Evolutionary conservation across 371 early-diverging fungal species (phyloP), one percentile per base, ranked within the genome.

Genomic region (Zopfochytrium polystomum): DNA sequence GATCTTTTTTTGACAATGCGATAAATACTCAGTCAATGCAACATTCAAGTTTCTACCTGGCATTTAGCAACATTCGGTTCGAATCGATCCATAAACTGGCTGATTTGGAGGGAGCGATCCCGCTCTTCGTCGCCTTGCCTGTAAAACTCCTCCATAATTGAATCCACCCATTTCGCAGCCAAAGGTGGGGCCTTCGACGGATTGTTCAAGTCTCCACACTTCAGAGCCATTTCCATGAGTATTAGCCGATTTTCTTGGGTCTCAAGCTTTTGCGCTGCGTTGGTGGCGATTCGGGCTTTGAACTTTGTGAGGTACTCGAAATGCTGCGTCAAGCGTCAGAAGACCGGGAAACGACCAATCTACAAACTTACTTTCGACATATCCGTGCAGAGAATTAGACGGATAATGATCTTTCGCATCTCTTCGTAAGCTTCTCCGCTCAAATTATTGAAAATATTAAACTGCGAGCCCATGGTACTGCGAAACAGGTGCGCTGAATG

Each of bases 231-330:
- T 45, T 80, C 73, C 55, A 81, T 47, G 23, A 76, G 46, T 52
- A 75, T 51, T 20, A 72, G 56, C 26, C 79, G 52, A 57, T 74
- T 64, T 58, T 70, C 67, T 34, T 65, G 60, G 22, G 47, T 60
- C 2, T 71, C 70, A 3, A 66, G 42, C 2, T 58, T 51, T 3
- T 29, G 22, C 49, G 62, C 61, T 0, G 49, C 52, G n/a, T 33
- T 49, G 18, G 70, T 51, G n/a, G 48, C 58, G 18, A 78, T 56
- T 49, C 74, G 74, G 43, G 76, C 73, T 31, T 77, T 73, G 66
- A 81, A 83, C 42, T 78, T 80, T 29, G 66, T 66, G 15, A 82
- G 61, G 52, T 73, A 81, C 66, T 83, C 83, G 68, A 80, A 83
- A 52, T 83, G 83, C 66, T 70, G 29, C 23, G 25, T 22, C 13